Base-by-base conservation (phyloP, 768 basidiomycete species). In the Piloderma croceum region DNA sequence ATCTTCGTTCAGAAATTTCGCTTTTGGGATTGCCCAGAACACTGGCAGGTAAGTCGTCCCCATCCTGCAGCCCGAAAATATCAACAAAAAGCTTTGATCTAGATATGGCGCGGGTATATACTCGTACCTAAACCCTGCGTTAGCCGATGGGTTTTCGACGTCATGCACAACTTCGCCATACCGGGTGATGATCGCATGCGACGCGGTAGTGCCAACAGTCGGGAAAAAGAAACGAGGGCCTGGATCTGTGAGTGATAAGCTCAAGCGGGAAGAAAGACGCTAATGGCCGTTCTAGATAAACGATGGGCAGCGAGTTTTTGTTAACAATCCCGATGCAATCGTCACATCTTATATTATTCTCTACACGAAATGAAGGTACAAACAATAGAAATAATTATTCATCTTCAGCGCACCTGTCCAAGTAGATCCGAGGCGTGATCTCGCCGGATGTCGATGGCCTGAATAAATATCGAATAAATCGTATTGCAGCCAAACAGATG, bases 181-280 rank as follows among this genome's bases (percentile, higher is more conserved):
- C 49, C 57, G 68, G n/a, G 65, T 67, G 18, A 64, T 65, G 57
- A 39, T 69, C 37, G 64, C 58, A 2, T 67, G 64, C 44, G 62
- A 65, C 47, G 53, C 31, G 4, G 25, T 43, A 3, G 24, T 43
- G 15, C 27, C 27, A 29, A 15, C 27, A 29, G 9, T 15, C 9
- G 15, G 27, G 10, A 15, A 29, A 9, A 9, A 9, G 10, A 9
- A 9, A 9, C 9, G 27, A 9, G 15, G 27, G 27, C 27, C 10
- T 9, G 10, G 27, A 9, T 29, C 27, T 29, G n/a, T 15, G 27
- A 29, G 27, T 29, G 27, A 9, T 29, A 9, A 9, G 9, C 10
- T 15, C 27, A 9, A 29, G 15, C 27, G 27, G 27, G 15, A 29
- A 9, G 9, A 9, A 29, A 29, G 27, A 29, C 27, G 15, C 10